Percentiles rank a stretch among this genome's conserved stretches.
Conservation (phyloP, 2,329 filamentous ascomycete species). For the Xylariaceae sp. region DNA sequence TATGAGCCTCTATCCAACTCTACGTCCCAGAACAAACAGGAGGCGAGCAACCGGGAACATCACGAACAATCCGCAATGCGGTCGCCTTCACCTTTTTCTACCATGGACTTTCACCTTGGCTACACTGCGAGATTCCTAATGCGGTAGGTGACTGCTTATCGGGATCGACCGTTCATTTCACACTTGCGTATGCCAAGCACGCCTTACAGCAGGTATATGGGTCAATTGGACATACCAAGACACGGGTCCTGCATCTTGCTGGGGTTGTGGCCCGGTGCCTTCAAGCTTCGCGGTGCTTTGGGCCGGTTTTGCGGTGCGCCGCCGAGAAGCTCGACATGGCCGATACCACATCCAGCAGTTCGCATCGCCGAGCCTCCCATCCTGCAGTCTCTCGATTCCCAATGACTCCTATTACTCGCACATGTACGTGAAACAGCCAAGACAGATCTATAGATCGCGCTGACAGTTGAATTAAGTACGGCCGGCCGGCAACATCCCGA, state of each 20-base stretch:
- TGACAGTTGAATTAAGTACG: neutral
- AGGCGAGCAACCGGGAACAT: conserved; percentile 8
- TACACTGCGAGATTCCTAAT: conserved; percentile 10
- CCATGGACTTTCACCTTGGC: conserved; percentile 5
- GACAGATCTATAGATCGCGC: neutral
- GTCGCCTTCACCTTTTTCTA: conserved; percentile 3
- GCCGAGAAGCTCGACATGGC: neutral
- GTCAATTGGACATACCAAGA: conserved; percentile 6
- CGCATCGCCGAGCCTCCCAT: neutral
- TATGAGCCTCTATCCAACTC: conserved; percentile 1
- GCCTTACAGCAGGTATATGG: neutral
- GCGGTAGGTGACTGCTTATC: conserved; percentile 18
- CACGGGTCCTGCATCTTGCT: conserved; percentile 6
- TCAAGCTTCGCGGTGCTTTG: too few relatives aligned
- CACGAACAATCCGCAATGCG: neutral
- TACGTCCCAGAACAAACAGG: conserved; percentile 3
- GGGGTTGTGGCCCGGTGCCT: conserved; percentile 5
- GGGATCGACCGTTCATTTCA: neutral
- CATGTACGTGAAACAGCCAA: neutral
- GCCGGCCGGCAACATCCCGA: neutral
- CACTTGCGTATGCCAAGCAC: neutral
- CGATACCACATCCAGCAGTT: conserved; percentile 2
- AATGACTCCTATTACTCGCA: neutral
- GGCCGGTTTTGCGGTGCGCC: too few relatives aligned
- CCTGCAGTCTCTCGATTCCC: neutral